phyloP scores from a whole-genome alignment of 163 green algal species.

The Scenedesmus sp. region DNA sequence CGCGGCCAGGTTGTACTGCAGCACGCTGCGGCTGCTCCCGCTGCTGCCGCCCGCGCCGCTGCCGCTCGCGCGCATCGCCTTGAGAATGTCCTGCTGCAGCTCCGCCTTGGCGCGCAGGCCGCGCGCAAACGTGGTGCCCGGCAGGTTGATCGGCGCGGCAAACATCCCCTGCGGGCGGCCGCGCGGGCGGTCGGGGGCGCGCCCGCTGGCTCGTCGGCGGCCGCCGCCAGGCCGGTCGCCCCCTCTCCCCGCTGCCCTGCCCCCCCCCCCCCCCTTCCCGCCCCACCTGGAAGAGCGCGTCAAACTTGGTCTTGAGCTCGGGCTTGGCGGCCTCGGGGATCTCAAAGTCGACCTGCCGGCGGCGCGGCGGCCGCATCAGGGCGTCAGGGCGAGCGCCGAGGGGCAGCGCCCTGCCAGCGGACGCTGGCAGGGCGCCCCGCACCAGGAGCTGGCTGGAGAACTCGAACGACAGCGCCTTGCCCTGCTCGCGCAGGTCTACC shows the following conservation, averaged over 20 bases:
- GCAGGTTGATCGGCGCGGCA: background rate
- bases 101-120: slow-evolving; percentile 19
- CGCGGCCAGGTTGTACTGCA: background rate
- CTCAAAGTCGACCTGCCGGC: slow-evolving; percentile 32
- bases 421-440: background rate
- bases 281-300: slow-evolving; percentile 30
- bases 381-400: background rate
- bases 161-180: too few relatives aligned
- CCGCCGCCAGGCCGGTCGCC: too few relatives aligned
- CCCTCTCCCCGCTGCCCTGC: too few relatives aligned
- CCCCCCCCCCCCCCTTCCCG: too few relatives aligned
- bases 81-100: slow-evolving; percentile 22
- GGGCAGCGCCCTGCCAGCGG: background rate
- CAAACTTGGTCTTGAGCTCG: slow-evolving; percentile 10
- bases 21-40: background rate
- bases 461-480: slow-evolving; percentile 28
- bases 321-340: slow-evolving; percentile 21
- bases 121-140: slow-evolving; percentile 27
- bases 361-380: background rate
- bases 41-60: background rate
- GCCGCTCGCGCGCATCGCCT: background rate
- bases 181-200: too few relatives aligned
- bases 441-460: slow-evolving; percentile 38
- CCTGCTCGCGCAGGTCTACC: background rate
- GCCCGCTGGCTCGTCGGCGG: too few relatives aligned